Evolutionary conservation across 108 stramenopile genomes (phyloP), one percentile per base, ranked within the genome.

Genomic region (Asterionellopsis glacialis): DNA sequence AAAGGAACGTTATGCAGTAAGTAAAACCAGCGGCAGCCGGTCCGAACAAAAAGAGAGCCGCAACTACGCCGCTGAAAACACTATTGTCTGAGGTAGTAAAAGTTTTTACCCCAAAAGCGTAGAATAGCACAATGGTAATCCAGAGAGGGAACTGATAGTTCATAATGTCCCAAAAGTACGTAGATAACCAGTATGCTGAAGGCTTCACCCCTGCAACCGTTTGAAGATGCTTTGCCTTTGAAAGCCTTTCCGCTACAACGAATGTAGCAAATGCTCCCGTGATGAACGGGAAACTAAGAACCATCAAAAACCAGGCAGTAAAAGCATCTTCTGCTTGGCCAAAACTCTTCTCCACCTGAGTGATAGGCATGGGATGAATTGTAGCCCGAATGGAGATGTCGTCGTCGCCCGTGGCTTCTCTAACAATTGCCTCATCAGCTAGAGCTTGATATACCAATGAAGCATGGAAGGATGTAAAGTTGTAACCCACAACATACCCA

Each of bases 201-300:
- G 94, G 80, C 42, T 89, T 80, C 2, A 98, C 97, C 0, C 98
- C 98, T 4, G 87, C 90, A n/a, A 99, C 95, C 15, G 97, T 88
- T 66, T 99, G 98, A 51, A 98, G 80, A 75, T 99, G 98, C 68
- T 98, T 97, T 13, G 96, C 95, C 63, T 97, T 99, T 22, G 93
- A 88, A 62, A 93, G 92, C 52, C 91, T 67, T 59, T 99, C 98
- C 25, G 85, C 76, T 9, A 99, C 98, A 23, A 98, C 74, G 64
- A 99, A 97, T 10, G 92, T 87, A 24, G 85, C 96, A 79, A 96
- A 95, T n/a, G 89, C 61, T 10, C 89, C 87, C 1, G 85, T 72
- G 12, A 94, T 84, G 61, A 97, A 97, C 38, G 95, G 95, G 27
- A 99, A 91, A 45, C 95, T 94, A 45, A 98, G 65, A 15, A 97